phyloP scores from a whole-genome alignment of 2,329 filamentous ascomycete species.

The Rutstroemia sydowiana region DNA sequence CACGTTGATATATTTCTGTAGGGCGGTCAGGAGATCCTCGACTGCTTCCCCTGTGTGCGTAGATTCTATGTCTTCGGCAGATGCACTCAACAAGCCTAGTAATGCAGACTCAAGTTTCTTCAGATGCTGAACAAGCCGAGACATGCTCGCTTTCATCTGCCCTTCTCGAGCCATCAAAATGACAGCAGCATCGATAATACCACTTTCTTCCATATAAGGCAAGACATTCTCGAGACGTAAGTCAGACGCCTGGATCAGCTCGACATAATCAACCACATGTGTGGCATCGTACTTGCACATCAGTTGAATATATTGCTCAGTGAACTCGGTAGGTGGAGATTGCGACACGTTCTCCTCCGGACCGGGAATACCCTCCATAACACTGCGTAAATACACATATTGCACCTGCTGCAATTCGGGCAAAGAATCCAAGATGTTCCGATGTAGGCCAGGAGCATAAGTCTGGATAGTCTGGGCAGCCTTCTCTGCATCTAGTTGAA shows the following conservation, averaged over 20 bases:
- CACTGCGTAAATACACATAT: conserved; percentile 57
- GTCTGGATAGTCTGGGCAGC: conserved; percentile 50
- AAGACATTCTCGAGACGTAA: conserved; percentile 73
- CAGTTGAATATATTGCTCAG: conserved; percentile 80
- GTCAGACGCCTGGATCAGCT: conserved; percentile 66
- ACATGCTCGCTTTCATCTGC: conserved; percentile 74
- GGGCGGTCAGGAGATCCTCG: conserved; percentile 64
- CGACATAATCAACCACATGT: conserved; percentile 81
- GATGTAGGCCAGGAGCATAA: conserved; percentile 48
- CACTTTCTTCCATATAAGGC: conserved; percentile 80
- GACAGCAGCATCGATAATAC: conserved; percentile 87
- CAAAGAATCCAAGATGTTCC: conserved; percentile 46
- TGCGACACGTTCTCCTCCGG: conserved; percentile 32
- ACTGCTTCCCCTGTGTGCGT: conserved; percentile 54
- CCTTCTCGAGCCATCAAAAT: conserved; percentile 86
- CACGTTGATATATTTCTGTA: conserved; percentile 86
- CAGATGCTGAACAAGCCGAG: conserved; percentile 74
- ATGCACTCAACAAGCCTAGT: conserved; percentile 61
- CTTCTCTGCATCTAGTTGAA: conserved; percentile 46
- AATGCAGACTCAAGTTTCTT: conserved; percentile 72
- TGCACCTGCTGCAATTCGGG: conserved; percentile 48
- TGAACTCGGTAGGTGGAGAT: conserved; percentile 49
- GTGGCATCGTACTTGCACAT: conserved; percentile 81
- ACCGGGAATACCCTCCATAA: conserved; percentile 57
- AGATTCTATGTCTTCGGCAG: conserved; percentile 47